Evolutionary conservation across 177 flowering plant species (phyloP), one percentile per base, ranked within the genome.

Genomic region (Viscum album): DNA sequence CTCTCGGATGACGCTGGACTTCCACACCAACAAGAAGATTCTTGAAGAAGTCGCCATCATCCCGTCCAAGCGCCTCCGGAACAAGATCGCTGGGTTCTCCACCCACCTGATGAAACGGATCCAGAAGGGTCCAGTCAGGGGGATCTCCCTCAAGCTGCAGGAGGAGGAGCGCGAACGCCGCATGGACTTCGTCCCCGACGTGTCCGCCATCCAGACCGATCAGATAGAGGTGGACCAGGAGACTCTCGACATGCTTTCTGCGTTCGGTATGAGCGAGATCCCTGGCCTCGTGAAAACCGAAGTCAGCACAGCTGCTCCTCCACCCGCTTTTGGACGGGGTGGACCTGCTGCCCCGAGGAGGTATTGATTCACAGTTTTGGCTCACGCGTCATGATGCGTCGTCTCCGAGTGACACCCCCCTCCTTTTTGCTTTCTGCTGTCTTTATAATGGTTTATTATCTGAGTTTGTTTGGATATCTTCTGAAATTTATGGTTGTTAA

Each of bases 171-270:
- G 88, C 33, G 88, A 85, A 77, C 76, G 88, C 32, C 83, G 89
- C 66, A 85, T 85, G 89, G 89, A 85, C 75, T 84, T 85, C 72
- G 87, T 84, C 19, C 89, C 89, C 30, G 87, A 84, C 11, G 84
- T 73, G 64, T 84, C 87, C 28, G 89, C 85, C 64, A 81, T 85
- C 65, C 78, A 79, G 69, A 74, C 73, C 31, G 86, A 84, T 12
- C n/a, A 71, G 54, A 83, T 84, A 66, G 70, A 81, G 71, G 89
- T 85, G 43, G 89, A 85, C 52, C 79, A 84, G 81, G 89, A 82
- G 76, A 83, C 87, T 24, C 70, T 83, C 1, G 89, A 84, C 73
- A 80, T 85, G 87, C 83, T 85, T n/a, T 75, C 82, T 2, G 72
- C 84, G 32, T 79, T 85, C 29, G 89, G 89, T 1, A 84, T 85